Evolutionary conservation across 306 rosid species (phyloP), one percentile per base, ranked within the genome.

Genomic region (Trifolium repens): DNA sequence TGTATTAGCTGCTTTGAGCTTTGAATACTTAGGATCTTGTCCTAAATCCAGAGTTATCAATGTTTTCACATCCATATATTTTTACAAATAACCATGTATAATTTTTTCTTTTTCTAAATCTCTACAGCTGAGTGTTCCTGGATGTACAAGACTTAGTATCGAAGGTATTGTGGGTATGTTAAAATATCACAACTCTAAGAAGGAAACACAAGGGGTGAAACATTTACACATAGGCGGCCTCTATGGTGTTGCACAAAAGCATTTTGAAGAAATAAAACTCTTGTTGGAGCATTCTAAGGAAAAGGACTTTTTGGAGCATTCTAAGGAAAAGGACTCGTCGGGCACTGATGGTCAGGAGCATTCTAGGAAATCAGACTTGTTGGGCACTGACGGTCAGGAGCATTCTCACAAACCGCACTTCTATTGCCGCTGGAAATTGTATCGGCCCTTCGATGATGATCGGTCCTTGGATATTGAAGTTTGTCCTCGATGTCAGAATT

Each of bases 211-310:
- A 34, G 91, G 90, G 72, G 75, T 94, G 83, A 94, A 82, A 80
- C 91, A 88, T 75, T 78, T 94, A 69, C 88, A 93, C 76, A 89
- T 94, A 71, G 98, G 96, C 40, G 96, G 96, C 74, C 87, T 90
- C n/a, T 87, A 86, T 64, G 94, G 97, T 57, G 89, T 90, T 52
- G 85, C 93, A 44, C 83, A 67, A 15, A 44, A 80, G 72, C 93
- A 91, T 66, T 94, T 86, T 86, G 96, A 87, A 32, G 96, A 91
- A 71, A 72, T 94, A 82, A 85, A 87, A 80, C 70, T 72, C 27
- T 85, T 94, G 85, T 72, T 91, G 86, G 91, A 86, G 32, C 67
- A 84, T 69, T 90, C 86, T 26, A 53, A 22, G 10, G 9, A 53
- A 53, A 4, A 6, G 8, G 26, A 17, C 12, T 22, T 22, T 22